Percentiles rank a stretch among this genome's conserved stretches.
Evolutionary conservation across 768 basidiomycete genomes (phyloP).

Genomic region (Naematelia aurantialba): DNA sequence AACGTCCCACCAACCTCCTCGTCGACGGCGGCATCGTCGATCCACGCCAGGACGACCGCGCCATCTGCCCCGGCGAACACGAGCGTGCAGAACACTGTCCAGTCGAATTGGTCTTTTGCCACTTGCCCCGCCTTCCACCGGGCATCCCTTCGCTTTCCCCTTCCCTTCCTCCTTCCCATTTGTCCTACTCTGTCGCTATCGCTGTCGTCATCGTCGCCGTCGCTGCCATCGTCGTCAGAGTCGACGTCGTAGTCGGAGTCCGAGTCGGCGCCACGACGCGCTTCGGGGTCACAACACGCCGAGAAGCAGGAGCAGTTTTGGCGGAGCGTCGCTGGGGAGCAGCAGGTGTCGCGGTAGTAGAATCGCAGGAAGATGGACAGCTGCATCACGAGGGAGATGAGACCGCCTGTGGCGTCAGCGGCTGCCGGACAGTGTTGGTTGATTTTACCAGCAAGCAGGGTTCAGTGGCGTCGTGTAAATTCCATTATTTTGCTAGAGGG

Average conservation of each 20-base stretch:
- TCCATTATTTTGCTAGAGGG: neutral
- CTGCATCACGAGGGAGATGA: neutral
- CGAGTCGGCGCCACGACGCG: neutral
- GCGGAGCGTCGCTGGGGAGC: neutral
- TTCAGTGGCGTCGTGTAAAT: too few species aligned
- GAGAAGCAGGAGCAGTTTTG: neutral
- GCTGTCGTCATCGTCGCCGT: too few species aligned
- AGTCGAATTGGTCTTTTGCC: neutral
- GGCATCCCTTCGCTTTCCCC: neutral
- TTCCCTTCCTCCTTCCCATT: too few species aligned
- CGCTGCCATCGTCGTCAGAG: too few species aligned
- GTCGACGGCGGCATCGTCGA: neutral
- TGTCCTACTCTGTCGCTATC: too few species aligned
- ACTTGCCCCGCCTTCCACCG: neutral
- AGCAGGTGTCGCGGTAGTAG: neutral
- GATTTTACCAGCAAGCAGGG: too few species aligned
- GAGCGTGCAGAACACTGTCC: neutral
- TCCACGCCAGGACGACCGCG: neutral
- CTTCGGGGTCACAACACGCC: neutral
- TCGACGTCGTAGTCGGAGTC: neutral
- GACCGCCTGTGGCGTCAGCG: neutral
- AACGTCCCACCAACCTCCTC: neutral
- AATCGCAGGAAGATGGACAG: neutral
- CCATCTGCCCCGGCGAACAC: neutral
- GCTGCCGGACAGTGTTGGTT: too few species aligned